phyloP scores from a whole-genome alignment of 2,329 filamentous ascomycete species.

The Sporothrix variecibatus region DNA sequence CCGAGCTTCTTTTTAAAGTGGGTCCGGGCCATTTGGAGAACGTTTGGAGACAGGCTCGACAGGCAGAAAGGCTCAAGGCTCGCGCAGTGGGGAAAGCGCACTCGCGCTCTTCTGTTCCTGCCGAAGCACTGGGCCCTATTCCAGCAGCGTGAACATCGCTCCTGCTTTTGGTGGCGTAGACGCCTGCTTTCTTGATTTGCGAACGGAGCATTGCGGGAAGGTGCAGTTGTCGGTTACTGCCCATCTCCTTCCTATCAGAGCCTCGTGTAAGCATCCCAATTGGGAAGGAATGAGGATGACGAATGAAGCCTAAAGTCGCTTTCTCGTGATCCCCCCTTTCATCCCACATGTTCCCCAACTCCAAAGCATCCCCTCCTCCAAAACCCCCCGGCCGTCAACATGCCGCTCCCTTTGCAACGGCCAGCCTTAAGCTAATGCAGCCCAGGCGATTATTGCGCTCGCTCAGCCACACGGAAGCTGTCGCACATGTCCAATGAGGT shows the following conservation, averaged over 20 bases:
- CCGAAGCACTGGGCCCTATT: not conserved
- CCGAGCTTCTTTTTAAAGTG: slow-evolving; percentile 2
- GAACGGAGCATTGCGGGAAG: slow-evolving; percentile 17
- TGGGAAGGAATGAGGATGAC: not conserved
- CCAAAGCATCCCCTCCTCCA: not conserved
- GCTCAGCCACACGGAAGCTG: slow-evolving; percentile 10
- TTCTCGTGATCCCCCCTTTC: slow-evolving; percentile 9
- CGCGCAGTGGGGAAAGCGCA: not conserved
- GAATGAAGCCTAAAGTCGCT: not conserved
- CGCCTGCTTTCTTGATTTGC: slow-evolving; percentile 11
- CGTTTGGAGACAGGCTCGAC: not conserved
- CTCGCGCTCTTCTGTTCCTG: slow-evolving; percentile 1
- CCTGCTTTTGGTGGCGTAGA: slow-evolving; percentile 9
- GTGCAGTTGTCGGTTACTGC: slow-evolving; percentile 1
- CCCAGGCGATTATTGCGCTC: not conserved
- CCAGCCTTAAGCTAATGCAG: slow-evolving; percentile 18
- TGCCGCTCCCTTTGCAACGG: not conserved
- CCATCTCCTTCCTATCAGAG: not conserved
- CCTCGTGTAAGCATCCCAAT: slow-evolving; percentile 19
- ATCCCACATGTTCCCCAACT: not conserved
- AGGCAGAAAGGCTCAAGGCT: not conserved
- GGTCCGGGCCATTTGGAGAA: not conserved
- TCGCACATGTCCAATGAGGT: slow-evolving; percentile 13
- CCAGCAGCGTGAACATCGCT: slow-evolving; percentile 4
- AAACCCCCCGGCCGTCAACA: not conserved